Conservation (phyloP, 2,329 filamentous ascomycete species). For the Botrytis cinerea region DNA sequence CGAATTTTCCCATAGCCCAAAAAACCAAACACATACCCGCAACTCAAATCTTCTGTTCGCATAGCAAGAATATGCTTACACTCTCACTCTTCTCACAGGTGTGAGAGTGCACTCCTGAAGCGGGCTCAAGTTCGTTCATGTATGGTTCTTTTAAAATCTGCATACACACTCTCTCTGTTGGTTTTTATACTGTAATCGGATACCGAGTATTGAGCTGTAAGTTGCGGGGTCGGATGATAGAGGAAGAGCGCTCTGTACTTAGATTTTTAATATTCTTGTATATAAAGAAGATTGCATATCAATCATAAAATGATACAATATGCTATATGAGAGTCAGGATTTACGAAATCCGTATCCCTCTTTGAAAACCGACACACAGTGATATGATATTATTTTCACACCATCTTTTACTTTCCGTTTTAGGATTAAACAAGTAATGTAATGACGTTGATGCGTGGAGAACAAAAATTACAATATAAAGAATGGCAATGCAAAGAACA, state of each 20-base stretch:
- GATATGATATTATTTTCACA: fast-evolving
- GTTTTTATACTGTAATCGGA: not conserved
- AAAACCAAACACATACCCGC: not conserved
- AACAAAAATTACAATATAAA: not conserved
- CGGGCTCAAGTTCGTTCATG: not conserved
- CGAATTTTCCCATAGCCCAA: not conserved
- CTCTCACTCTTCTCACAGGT: not conserved
- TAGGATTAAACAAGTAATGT: not conserved
- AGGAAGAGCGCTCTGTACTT: not conserved
- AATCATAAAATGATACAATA: not conserved
- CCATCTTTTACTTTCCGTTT: fast-evolving
- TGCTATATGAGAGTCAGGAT: not conserved
- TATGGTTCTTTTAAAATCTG: not conserved
- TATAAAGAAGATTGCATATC: not conserved
- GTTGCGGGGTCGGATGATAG: too few relatives aligned
- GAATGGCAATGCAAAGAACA: not conserved
- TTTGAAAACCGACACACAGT: not conserved
- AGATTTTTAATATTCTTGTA: not conserved
- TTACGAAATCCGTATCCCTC: fast-evolving
- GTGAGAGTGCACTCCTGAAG: not conserved
- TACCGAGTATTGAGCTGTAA: not conserved
- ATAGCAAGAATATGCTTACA: too few relatives aligned
- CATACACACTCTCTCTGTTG: not conserved
- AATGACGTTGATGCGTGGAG: not conserved
- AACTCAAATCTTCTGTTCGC: not conserved